Conservation (phyloP, 768 basidiomycete species). For the Tylopilus balloui region DNA sequence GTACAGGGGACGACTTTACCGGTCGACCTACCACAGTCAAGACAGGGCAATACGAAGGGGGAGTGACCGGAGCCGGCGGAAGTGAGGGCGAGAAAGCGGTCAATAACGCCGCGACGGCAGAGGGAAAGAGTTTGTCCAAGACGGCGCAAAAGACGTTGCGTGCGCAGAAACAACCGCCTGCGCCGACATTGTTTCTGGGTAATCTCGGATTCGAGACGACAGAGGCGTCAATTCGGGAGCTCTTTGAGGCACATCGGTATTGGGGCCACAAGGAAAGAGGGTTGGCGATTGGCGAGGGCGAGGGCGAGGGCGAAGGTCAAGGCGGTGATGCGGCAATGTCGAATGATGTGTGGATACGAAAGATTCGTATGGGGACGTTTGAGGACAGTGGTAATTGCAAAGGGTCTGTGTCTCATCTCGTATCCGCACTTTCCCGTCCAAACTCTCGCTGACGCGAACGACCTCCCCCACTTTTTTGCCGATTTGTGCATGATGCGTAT, state of each 20-base stretch:
- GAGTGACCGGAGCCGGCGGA: conserved; percentile 16
- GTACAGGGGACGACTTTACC: conserved; percentile 65
- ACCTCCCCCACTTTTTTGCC: neutral
- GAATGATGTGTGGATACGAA: conserved; percentile 59
- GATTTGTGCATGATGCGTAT: neutral
- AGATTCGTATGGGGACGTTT: conserved; percentile 91
- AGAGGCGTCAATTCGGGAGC: conserved; percentile 62
- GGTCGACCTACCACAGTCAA: conserved; percentile 55
- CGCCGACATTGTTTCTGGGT: conserved; percentile 85
- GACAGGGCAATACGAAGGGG: conserved; percentile 28
- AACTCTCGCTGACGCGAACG: neutral
- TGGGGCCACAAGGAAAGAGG: conserved; percentile 29
- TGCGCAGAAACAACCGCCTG: conserved; percentile 77
- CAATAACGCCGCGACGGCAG: conserved; percentile 30
- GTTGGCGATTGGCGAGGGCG: no score
- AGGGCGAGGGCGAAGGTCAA: neutral
- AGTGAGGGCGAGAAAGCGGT: conserved; percentile 16
- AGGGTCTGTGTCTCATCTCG: conserved; percentile 56
- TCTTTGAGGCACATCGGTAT: conserved; percentile 62
- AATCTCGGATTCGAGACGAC: conserved; percentile 92
- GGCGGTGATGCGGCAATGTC: conserved; percentile 1
- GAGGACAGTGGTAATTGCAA: conserved; percentile 95
- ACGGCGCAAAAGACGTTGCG: conserved; percentile 74
- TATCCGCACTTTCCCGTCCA: neutral
- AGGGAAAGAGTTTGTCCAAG: conserved; percentile 44